Base-by-base conservation (phyloP, 148 eudicot genomes). In the Bassia scoparia region DNA sequence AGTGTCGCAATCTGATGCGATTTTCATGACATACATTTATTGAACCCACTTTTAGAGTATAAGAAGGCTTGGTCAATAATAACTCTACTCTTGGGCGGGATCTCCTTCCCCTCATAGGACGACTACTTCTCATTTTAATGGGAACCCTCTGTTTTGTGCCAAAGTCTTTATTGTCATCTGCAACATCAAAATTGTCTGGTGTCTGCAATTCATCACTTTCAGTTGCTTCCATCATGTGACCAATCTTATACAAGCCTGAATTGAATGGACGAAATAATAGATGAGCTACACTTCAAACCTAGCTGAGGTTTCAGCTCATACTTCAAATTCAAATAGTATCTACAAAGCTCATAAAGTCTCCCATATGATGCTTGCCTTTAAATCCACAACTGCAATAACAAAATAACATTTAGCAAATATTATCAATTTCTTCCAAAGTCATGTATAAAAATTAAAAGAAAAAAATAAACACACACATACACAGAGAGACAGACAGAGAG, bases 31-130 rank as follows among this genome's bases (percentile, higher is more conserved):
- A 83, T 4, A 79, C 73, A 71, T 68, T 87, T 73, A 67, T 74
- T 26, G 79, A 62, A n/a, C 85, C 84, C 18, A 58, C 59, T 50
- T 41, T 16, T 3, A 86, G 78, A n/a, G 88, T 84, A 68, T 85
- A 79, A 30, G 87, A 80, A 7, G 97, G 95, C 72, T 74, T 81
- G 17, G 81, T 83, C 31, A 79, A 38, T 10, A 84, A 79, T 61
- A 77, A 23, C 10, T 81, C 56, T 9, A 78, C 58, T 34, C 79
- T 74, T 44, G 74, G 84, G 1, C 61, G 12, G 11, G 30, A 67
- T 48, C 69, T 76, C 71, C 69, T 76, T 61, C 29, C 63, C 48
- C 53, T 50, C n/a, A 56, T 2, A 27, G 59, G 37, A 11, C 13
- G 35, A 26, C 43, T 20, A 20, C 30, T 49, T 4, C 17, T 24